A percentile compares a stretch with the other conserved stretches of the same genome.
Evolutionary conservation across 495 filamentous ascomycete genomes (phyloP).

Genomic region (Podospora pseudopauciseta): DNA sequence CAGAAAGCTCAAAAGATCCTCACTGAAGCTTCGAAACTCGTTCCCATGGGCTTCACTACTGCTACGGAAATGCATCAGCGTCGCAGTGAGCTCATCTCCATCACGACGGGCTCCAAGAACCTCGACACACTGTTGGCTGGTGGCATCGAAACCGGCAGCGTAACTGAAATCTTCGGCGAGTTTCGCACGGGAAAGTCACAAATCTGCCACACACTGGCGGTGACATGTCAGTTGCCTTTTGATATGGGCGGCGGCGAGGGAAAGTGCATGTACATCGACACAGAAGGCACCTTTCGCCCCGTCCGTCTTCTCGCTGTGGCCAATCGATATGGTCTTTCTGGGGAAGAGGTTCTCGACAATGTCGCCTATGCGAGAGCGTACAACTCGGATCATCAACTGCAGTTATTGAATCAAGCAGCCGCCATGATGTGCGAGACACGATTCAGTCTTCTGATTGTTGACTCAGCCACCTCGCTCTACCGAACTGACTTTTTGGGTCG

Average conservation of each 20-base stretch:
- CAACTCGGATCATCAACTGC: constrained; percentile 95
- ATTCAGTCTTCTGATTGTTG: constrained; percentile 91
- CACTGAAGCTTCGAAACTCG: constrained; percentile 91
- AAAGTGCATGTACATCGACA: constrained; percentile 99
- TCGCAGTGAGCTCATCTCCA: constrained; percentile 92
- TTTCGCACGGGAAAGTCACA: constrained; percentile 98
- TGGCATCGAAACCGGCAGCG: constrained; percentile 92
- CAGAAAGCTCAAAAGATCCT: constrained; percentile 94
- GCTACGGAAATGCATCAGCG: constrained; percentile 99
- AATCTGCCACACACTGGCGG: constrained; percentile 96
- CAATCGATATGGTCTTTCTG: constrained; percentile 87
- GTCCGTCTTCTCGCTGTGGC: constrained; percentile 88
- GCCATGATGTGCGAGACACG: constrained; percentile 99
- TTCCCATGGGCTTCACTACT: constrained; percentile 98
- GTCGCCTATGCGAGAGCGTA: constrained; percentile 97
- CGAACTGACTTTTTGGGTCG: constrained; percentile 93
- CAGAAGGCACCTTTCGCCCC: constrained; percentile 93
- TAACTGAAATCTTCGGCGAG: constrained; percentile 98
- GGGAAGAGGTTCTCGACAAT: constrained; percentile 96
- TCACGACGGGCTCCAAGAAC: constrained; percentile 95
- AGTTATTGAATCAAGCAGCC: constrained; percentile 89
- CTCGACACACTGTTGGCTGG: constrained; percentile 93
- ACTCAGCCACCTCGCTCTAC: constrained; percentile 91
- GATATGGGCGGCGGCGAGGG: constrained; percentile 99
- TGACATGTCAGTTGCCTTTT: constrained; percentile 95